phyloP scores from a whole-genome alignment of 1,139 yeast genomes.

The Saccharomycopsis hybrid region DNA sequence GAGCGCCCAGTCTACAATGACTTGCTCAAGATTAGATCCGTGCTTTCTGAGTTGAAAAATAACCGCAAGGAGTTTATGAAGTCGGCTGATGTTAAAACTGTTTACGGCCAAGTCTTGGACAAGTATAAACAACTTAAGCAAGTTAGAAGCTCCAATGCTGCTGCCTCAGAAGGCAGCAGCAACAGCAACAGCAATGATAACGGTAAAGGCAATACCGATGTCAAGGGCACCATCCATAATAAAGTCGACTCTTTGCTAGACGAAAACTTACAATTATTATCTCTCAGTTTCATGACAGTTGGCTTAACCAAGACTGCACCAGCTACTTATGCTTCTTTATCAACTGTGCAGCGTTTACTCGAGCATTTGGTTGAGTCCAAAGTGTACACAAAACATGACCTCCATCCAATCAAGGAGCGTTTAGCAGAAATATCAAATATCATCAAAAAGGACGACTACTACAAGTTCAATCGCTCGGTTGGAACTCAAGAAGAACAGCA shows the following conservation, averaged over 20 bases:
- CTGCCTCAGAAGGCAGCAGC: background rate
- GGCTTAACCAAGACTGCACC: constrained; percentile 89
- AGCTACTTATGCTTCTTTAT: constrained; percentile 82
- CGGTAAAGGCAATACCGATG: constrained; percentile 20
- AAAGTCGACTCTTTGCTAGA: constrained; percentile 70
- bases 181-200: constrained; percentile 15
- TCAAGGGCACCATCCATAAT: constrained; percentile 27
- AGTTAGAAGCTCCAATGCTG: constrained; percentile 29
- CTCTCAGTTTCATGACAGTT: constrained; percentile 82
- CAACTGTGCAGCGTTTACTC: constrained; percentile 76
- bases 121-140: constrained; percentile 45
- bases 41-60: constrained; percentile 51
- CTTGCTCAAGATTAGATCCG: constrained; percentile 42
- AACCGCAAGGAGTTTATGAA: constrained; percentile 58
- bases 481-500: background rate
- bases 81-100: constrained; percentile 53
- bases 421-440: constrained; percentile 61
- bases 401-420: constrained; percentile 66
- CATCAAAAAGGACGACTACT: constrained; percentile 41
- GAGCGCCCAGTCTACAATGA: constrained; percentile 48
- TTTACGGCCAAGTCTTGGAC: constrained; percentile 48
- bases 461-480: constrained; percentile 27
- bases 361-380: constrained; percentile 76
- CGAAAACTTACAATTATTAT: constrained; percentile 81
- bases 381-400: constrained; percentile 78